Evolutionary conservation across 2,329 filamentous ascomycete genomes (phyloP), one percentile per base, ranked within the genome.

Genomic region (Trichoderma pleuroti): DNA sequence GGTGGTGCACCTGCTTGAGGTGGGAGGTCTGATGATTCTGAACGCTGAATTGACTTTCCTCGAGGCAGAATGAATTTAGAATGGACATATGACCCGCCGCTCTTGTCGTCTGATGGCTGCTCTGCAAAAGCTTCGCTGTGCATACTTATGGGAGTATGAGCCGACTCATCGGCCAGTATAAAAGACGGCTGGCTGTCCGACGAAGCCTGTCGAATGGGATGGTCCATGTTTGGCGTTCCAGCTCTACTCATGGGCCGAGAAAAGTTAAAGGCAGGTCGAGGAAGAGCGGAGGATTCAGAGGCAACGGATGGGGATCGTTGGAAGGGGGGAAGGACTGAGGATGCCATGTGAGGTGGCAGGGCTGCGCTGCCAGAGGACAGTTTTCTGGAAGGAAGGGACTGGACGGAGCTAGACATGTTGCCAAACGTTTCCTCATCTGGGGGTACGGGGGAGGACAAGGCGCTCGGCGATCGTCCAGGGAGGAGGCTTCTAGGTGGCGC

Each of bases 231-330:
- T 18, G 88, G 88, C 14, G 87, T 90, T 72, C 89, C 89, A 72
- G 90, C 87, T 77, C 91, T 87, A 80, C 95, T 98, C 72, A 97
- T 82, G 0, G 96, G 96, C 56, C 96, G 88, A 0, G 96, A 98
- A 80, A 98, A 98, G 81, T 99, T 98, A 82, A 97, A 95, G 0
- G 92, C 89, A 1, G 93, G 92, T 18, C 91, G 88, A 14, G 91
- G 89, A 42, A 94, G 77, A 11, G 86, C 86, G 2, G 94, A 97
- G 64, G 88, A 88, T 72, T 97, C 93, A 1, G 95, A 98, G 72
- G 90, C 90, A 46, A 93, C 86, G 0, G 96, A 98, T 2, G 94
- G 93, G 1, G 94, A 97, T 76, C 94, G 88, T 71, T 90, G 88
- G 75, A 91, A 87, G 32, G 88, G 85, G 18, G 87, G 85, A 71